These are phyloP conservation scores for Prunus mongolica DNA, from an alignment of 306 rosid genomes.

Conservation along the genomic window DNA sequence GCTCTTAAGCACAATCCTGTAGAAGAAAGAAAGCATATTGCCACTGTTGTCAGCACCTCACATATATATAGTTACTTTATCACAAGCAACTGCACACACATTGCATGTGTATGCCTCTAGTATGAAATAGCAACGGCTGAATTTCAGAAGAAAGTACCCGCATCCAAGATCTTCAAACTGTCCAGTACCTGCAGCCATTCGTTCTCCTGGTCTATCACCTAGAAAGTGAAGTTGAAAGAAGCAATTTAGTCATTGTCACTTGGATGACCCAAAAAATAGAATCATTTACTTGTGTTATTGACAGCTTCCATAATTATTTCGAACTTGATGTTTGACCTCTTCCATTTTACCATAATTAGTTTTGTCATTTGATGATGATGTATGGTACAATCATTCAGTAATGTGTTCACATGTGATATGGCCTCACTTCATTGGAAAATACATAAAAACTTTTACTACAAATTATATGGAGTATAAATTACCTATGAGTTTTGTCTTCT, in stretches of 20 bases:
- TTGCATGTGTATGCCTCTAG: neutral
- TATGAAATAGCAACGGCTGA: neutral
- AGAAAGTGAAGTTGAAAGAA: slow-evolving; percentile 30
- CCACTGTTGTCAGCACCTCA: slow-evolving; percentile 1
- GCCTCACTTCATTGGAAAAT: neutral
- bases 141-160: slow-evolving; percentile 47
- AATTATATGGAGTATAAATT: neutral
- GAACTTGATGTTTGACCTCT: neutral
- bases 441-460: neutral
- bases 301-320: neutral
- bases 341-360: neutral
- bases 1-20: slow-evolving; percentile 86
- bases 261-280: neutral
- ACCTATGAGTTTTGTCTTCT: slow-evolving; percentile 80
- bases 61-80: neutral
- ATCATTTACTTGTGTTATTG: neutral
- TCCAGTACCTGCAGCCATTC: slow-evolving; percentile 69
- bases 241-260: slow-evolving; percentile 14
- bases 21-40: slow-evolving; percentile 18
- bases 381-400: neutral
- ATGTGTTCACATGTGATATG: neutral
- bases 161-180: slow-evolving; percentile 70
- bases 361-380: neutral
- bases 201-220: slow-evolving; percentile 73
- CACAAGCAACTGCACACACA: neutral